These are phyloP conservation scores for Scortechinia acanthostroma DNA, from an alignment of 2,329 filamentous ascomycete genomes.

Conservation along the genomic window DNA sequence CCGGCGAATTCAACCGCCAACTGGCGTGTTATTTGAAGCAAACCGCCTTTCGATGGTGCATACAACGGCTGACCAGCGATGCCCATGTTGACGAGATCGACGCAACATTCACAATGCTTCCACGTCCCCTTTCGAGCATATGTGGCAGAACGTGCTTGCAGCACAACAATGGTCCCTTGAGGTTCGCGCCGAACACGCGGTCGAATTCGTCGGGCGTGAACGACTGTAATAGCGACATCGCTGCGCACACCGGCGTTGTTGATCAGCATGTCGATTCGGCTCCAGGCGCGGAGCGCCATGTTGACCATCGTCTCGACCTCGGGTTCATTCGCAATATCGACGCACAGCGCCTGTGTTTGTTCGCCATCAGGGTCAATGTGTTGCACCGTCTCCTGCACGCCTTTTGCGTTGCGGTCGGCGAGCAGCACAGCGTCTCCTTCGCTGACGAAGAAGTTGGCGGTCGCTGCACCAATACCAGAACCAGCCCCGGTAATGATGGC, in stretches of 20 bases:
- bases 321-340: slow-evolving; percentile 20
- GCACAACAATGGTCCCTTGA: too few species aligned
- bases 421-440: background rate
- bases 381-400: too few species aligned
- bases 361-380: too few species aligned
- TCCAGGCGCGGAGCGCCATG: slow-evolving; percentile 16
- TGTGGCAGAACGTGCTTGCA: slow-evolving; percentile 27
- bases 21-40: too few species aligned
- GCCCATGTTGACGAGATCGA: too few species aligned
- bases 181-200: slow-evolving; percentile 28
- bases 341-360: too few species aligned
- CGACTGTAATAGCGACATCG: slow-evolving; percentile 18
- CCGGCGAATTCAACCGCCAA: slow-evolving; percentile 31
- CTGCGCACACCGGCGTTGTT: slow-evolving; percentile 31
- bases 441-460: background rate
- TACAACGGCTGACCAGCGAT: too few species aligned
- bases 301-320: slow-evolving; percentile 15
- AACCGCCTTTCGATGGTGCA: too few species aligned
- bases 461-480: slow-evolving; percentile 13
- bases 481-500: slow-evolving; percentile 18
- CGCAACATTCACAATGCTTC: slow-evolving; percentile 24
- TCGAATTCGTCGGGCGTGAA: slow-evolving; percentile 28
- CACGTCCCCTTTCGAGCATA: slow-evolving; percentile 31
- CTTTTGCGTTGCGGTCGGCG: background rate
- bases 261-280: slow-evolving; percentile 28